Percentiles rank a stretch among this genome's conserved stretches.
Evolutionary conservation across 1,139 yeast species (phyloP).

Genomic region (Ogataea hybrid): DNA sequence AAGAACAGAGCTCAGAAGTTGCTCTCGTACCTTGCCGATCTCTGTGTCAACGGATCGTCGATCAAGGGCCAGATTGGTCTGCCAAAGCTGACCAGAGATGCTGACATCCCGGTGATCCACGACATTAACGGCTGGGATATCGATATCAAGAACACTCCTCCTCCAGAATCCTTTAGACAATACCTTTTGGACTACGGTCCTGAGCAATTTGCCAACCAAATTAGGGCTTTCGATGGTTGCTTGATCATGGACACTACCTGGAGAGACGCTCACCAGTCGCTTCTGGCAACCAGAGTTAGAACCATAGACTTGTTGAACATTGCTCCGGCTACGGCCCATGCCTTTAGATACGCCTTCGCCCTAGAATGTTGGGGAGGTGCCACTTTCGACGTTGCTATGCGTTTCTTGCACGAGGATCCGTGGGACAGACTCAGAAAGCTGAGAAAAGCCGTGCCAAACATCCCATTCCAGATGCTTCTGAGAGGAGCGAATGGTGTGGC

Average conservation of each 20-base stretch:
- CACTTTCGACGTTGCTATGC: slow-evolving; percentile 97
- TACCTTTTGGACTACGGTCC: slow-evolving; percentile 84
- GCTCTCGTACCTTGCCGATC: slow-evolving; percentile 83
- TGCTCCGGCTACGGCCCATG: slow-evolving; percentile 93
- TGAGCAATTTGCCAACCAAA: slow-evolving; percentile 81
- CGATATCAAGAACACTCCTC: slow-evolving; percentile 50
- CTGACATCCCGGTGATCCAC: slow-evolving; percentile 69
- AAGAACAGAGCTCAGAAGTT: slow-evolving; percentile 97
- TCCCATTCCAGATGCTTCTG: slow-evolving; percentile 98
- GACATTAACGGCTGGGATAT: slow-evolving; percentile 57
- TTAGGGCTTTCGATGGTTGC: slow-evolving; percentile 81
- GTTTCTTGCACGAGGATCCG: slow-evolving; percentile 97
- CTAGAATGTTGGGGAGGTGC: slow-evolving; percentile 99
- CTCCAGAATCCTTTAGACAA: slow-evolving; percentile 87
- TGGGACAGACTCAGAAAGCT: slow-evolving; percentile 93
- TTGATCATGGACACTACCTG: slow-evolving; percentile 97
- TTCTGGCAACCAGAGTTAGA: slow-evolving; percentile 95
- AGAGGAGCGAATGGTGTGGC: slow-evolving; percentile 99
- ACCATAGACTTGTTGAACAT: slow-evolving; percentile 87
- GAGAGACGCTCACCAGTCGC: slow-evolving; percentile 99
- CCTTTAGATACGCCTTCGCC: slow-evolving; percentile 87
- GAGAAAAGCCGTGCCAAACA: slow-evolving; percentile 90
- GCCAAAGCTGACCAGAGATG: slow-evolving; percentile 78
- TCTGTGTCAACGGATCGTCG: slow-evolving; percentile 92
- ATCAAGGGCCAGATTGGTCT: slow-evolving; percentile 93